These are phyloP conservation scores for Linanthus parryae DNA, from an alignment of 148 eudicot species.

Conservation along the genomic window DNA sequence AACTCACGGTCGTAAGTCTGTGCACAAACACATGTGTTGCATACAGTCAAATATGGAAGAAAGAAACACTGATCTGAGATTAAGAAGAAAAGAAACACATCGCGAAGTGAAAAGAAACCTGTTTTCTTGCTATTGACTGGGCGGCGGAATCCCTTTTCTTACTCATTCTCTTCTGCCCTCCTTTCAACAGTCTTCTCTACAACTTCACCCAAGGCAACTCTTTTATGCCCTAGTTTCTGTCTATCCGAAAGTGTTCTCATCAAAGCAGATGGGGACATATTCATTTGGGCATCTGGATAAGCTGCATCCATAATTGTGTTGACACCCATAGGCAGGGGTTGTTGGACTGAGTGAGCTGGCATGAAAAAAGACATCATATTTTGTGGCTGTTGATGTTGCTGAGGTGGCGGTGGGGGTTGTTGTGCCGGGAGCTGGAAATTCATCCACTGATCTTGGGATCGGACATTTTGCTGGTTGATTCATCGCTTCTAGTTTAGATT, in stretches of 20 bases:
- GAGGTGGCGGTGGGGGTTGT: conserved; percentile 23
- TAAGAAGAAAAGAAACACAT: background rate
- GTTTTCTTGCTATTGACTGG: conserved; percentile 91
- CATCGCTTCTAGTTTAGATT: no score
- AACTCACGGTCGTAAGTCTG: conserved; percentile 96
- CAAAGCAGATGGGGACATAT: conserved; percentile 51
- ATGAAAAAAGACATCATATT: conserved; percentile 44
- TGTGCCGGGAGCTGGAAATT: no score
- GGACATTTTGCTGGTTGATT: conserved; percentile 27
- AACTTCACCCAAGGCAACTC: conserved; percentile 58
- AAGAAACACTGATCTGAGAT: background rate
- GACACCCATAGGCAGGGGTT: conserved; percentile 36
- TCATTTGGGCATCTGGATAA: conserved; percentile 52
- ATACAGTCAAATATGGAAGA: background rate
- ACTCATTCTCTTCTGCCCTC: conserved; percentile 97
- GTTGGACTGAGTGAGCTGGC: conserved; percentile 59
- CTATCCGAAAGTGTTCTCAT: conserved; percentile 71
- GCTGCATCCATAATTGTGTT: conserved; percentile 38
- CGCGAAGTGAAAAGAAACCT: no score
- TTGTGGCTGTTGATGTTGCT: conserved; percentile 40
- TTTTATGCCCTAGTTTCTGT: conserved; percentile 66
- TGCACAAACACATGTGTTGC: conserved; percentile 14
- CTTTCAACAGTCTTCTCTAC: conserved; percentile 87
- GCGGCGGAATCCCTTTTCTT: conserved; percentile 98
- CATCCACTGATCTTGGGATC: conserved; percentile 45